Conservation (phyloP, 495 filamentous ascomycete species). For the Cladorrhinum samala region DNA sequence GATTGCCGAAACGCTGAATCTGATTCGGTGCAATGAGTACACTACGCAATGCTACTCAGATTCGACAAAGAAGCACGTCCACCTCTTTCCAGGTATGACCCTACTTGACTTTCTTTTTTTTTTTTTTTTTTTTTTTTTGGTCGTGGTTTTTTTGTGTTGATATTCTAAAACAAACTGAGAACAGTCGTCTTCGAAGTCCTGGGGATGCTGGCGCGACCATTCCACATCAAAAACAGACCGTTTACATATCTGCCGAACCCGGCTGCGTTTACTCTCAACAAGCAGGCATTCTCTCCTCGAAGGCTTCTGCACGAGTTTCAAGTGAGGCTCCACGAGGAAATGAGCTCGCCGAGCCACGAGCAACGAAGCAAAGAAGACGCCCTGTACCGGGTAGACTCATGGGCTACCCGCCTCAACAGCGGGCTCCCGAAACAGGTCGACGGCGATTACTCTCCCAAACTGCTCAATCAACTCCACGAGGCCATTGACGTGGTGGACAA, state of each 20-base stretch:
- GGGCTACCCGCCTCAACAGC: slow-evolving; percentile 1
- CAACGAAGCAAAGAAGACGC: not conserved
- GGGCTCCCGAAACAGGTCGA: slow-evolving; percentile 5
- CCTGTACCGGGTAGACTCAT: slow-evolving; percentile 1
- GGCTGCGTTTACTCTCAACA: slow-evolving; percentile 29
- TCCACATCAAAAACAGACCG: slow-evolving; percentile 29
- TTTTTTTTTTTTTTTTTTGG: too few species aligned
- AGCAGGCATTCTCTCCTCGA: slow-evolving; percentile 25
- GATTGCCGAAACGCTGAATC: slow-evolving; percentile 31
- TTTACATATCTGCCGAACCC: slow-evolving; percentile 42
- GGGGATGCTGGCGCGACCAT: slow-evolving; percentile 34
- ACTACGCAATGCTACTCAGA: slow-evolving; percentile 27
- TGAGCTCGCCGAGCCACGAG: not conserved
- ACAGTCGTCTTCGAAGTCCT: slow-evolving; percentile 39
- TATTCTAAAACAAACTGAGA: not conserved
- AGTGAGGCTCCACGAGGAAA: slow-evolving; percentile 8
- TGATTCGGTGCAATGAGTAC: slow-evolving; percentile 32
- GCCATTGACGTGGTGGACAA: slow-evolving; percentile 15
- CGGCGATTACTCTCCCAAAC: slow-evolving; percentile 9
- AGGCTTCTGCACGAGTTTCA: slow-evolving; percentile 20
- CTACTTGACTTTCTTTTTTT: too few species aligned
- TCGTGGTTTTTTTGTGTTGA: not conserved
- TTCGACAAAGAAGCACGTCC: slow-evolving; percentile 23
- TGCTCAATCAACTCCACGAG: slow-evolving; percentile 15
- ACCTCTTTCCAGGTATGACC: slow-evolving; percentile 39